Percentiles rank a stretch among this genome's conserved stretches.
Conservation (phyloP, 208 protist species). For the Acanthamoeba healyi region DNA sequence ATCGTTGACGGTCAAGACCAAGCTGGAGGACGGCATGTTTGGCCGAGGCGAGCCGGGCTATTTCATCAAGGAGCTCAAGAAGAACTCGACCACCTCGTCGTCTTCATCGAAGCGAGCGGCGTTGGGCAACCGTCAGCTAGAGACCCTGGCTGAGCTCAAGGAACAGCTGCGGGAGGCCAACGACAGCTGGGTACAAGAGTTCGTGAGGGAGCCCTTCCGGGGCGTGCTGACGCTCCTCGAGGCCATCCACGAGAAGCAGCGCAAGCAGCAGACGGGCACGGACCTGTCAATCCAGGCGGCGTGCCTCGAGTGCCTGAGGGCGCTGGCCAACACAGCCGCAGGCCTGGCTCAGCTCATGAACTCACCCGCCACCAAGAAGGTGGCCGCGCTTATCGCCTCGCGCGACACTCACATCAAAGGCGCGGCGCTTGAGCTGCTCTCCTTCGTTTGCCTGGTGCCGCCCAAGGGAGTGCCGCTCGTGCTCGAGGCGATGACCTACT, state of each 20-base stretch:
- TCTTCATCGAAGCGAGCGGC: not conserved
- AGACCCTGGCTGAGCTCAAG: constrained; percentile 40
- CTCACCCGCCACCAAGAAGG: not conserved
- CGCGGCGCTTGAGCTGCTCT: constrained; percentile 31
- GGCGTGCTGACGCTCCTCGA: constrained; percentile 18
- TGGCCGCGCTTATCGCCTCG: constrained; percentile 20
- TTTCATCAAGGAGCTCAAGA: constrained; percentile 61
- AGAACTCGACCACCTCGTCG: constrained; percentile 40
- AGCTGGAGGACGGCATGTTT: constrained; percentile 13
- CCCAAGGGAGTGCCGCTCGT: constrained; percentile 44
- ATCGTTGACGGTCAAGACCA: not conserved
- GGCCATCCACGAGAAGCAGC: constrained; percentile 16
- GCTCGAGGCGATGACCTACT: constrained; percentile 67
- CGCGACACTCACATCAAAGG: constrained; percentile 40
- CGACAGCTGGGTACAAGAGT: not conserved
- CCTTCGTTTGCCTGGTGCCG: constrained; percentile 49
- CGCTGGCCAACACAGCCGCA: constrained; percentile 3
- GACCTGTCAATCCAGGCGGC: constrained; percentile 34
- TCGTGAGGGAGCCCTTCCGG: constrained; percentile 24
- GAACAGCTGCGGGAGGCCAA: not conserved
- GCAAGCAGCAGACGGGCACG: constrained; percentile 54
- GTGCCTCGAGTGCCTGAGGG: constrained; percentile 47
- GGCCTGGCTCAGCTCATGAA: constrained; percentile 64
- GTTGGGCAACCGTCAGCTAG: not conserved
- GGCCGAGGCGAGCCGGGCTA: constrained; percentile 13